Evolutionary conservation across 352 stramenopile species (phyloP), one percentile per base, ranked within the genome.

Genomic region (Globisporangium alternatum): DNA sequence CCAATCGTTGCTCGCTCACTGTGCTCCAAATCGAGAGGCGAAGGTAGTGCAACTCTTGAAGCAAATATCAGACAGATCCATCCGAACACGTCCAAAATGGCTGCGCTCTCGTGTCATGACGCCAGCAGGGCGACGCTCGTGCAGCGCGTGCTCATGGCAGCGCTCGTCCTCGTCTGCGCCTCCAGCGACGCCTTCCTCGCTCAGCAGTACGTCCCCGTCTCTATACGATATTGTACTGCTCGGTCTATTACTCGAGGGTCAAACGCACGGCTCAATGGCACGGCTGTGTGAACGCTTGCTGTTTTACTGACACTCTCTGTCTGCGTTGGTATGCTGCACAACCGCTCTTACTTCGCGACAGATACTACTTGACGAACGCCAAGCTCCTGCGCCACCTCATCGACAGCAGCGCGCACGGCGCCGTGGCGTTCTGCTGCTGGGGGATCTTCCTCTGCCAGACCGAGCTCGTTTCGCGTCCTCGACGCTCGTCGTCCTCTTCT

Each of bases 381-480:
- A 70, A 65, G 58, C 61, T 89, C 41, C 45, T 89, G 35, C 80
- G 80, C 6, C 81, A 90, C 45, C 37, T 91, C 10, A 66, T 89
- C n/a, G 83, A 93, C 69, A 90, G 75, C 56, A 64, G 49, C 17
- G 81, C 78, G 48, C 83, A 93, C 22, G 76, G 81, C 9, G 31
- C 44, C 21, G 80, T 93, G 4, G 72, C 70, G 0, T 86, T 84
- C 65, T 88, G 71, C 62, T 76, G 70, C 45, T 90, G 79, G 77
- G 78, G 73, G 21, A 66, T 89, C 67, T 90, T 88, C 56, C 69
- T 89, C 13, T 82, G 81, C 30, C 67, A 83, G 47, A 60, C 49
- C 0, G 65, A 75, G 44, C 52, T 56, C 44, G 44, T 13, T 31
- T 33, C n/a, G 9, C 56, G n/a, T 19, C 9, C 2, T 4, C 21